phyloP scores from a whole-genome alignment of 2,329 filamentous ascomycete species.

The Pseudogymnoascus sp. region DNA sequence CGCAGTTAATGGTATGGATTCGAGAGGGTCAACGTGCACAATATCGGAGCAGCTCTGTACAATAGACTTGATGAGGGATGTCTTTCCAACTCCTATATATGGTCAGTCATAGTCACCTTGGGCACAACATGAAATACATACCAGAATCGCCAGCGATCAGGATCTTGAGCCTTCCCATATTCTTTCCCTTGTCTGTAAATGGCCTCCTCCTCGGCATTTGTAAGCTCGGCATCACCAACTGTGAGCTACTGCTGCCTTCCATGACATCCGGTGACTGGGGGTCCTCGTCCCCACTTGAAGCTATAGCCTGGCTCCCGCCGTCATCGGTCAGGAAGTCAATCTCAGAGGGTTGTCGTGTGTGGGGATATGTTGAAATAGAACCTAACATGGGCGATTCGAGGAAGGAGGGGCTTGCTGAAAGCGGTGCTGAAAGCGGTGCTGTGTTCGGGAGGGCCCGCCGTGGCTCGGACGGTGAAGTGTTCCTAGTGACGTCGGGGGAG shows the following conservation, averaged over 20 bases:
- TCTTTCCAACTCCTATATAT: conserved; percentile 68
- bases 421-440: conserved; percentile 32
- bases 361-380: conserved; percentile 40
- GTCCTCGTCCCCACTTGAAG: conserved; percentile 27
- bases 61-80: conserved; percentile 79
- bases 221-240: conserved; percentile 97
- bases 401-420: conserved; percentile 38
- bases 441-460: conserved; percentile 27
- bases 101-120: conserved; percentile 14
- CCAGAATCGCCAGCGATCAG: conserved; percentile 73
- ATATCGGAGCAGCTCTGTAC: conserved; percentile 83
- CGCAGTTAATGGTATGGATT: conserved; percentile 28
- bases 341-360: conserved; percentile 45
- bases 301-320: conserved; percentile 30
- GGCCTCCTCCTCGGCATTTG: conserved; percentile 80
- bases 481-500: conserved; percentile 29
- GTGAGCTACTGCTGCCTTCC: conserved; percentile 51
- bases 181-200: conserved; percentile 80
- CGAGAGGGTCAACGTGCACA: conserved; percentile 73
- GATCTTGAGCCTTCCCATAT: conserved; percentile 80
- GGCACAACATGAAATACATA: conserved; percentile 30
- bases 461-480: conserved; percentile 23
- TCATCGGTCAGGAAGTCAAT: conserved; percentile 41
- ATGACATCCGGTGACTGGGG: conserved; percentile 33
- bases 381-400: conserved; percentile 34